Conservation (phyloP, 192 early-diverging fungal species). For the Linnemannia elongata region DNA sequence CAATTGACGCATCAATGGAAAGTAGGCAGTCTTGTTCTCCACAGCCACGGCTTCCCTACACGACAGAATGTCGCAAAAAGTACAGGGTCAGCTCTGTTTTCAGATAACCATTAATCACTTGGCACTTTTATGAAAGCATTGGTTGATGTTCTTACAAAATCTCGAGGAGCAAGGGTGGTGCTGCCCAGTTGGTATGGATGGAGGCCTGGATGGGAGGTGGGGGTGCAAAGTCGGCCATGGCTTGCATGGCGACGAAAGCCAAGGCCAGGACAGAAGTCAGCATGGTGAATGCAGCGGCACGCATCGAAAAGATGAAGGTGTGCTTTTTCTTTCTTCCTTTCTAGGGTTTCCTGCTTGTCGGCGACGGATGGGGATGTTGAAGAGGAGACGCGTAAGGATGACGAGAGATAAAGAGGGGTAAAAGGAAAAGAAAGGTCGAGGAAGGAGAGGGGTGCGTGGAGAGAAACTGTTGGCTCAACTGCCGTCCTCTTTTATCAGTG, state of each 20-base stretch:
- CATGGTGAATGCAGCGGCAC: slow-evolving; percentile 22
- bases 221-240: slow-evolving; percentile 17
- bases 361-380: background rate
- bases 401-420: background rate
- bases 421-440: background rate
- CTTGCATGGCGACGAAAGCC: slow-evolving; percentile 37
- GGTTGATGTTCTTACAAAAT: slow-evolving; percentile 70
- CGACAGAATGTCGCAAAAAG: background rate
- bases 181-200: slow-evolving; percentile 70
- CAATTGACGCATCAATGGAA: slow-evolving; percentile 73
- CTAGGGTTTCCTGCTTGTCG: background rate
- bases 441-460: background rate
- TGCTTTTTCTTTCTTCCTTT: background rate
- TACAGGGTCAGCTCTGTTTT: background rate
- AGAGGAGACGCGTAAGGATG: slow-evolving; percentile 1
- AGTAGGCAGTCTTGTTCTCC: slow-evolving; percentile 75
- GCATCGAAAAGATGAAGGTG: slow-evolving; percentile 15
- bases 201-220: slow-evolving; percentile 66
- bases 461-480: background rate
- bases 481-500: background rate
- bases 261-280: slow-evolving; percentile 43
- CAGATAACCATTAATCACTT: background rate
- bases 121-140: background rate
- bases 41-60: slow-evolving; percentile 74
- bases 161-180: slow-evolving; percentile 81